Conservation (phyloP, 441 rosid genomes). For the Eutrema salsugineum region DNA sequence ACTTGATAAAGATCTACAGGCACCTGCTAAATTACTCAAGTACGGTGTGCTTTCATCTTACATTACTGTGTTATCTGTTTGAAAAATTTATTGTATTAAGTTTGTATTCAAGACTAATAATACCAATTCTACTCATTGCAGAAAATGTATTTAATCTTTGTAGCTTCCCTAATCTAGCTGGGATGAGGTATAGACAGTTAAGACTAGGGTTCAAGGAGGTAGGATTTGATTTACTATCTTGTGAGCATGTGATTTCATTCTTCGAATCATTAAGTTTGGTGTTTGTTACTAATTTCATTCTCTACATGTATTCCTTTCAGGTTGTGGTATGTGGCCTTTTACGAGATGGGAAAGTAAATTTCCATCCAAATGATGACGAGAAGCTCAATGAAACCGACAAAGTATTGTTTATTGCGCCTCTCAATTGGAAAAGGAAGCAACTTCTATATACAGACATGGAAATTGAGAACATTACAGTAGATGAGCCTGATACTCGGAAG, state of each 20-base stretch:
- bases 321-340: constrained; percentile 91
- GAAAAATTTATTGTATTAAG: not conserved
- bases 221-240: constrained; percentile 2
- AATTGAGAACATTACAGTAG: constrained; percentile 31
- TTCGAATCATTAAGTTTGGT: not conserved
- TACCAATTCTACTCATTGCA: constrained; percentile 48
- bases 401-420: constrained; percentile 82
- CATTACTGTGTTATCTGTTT: not conserved
- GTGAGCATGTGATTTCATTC: not conserved
- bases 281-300: constrained; percentile 15
- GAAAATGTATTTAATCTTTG: constrained; percentile 90
- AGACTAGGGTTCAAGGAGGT: constrained; percentile 84
- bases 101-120: constrained; percentile 30
- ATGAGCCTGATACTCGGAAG: constrained; percentile 34
- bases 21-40: constrained; percentile 95
- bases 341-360: constrained; percentile 66
- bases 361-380: constrained; percentile 93
- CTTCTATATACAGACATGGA: constrained; percentile 41
- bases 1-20: constrained; percentile 87
- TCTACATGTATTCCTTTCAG: constrained; percentile 42
- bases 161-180: constrained; percentile 67
- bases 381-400: constrained; percentile 66
- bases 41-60: constrained; percentile 36
- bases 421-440: constrained; percentile 52
- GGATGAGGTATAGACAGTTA: constrained; percentile 64